Percentiles rank a stretch among this genome's conserved stretches.
These are phyloP conservation scores for Blastomyces emzantsi DNA, from an alignment of 2,329 filamentous ascomycete genomes.

Conservation along the genomic window DNA sequence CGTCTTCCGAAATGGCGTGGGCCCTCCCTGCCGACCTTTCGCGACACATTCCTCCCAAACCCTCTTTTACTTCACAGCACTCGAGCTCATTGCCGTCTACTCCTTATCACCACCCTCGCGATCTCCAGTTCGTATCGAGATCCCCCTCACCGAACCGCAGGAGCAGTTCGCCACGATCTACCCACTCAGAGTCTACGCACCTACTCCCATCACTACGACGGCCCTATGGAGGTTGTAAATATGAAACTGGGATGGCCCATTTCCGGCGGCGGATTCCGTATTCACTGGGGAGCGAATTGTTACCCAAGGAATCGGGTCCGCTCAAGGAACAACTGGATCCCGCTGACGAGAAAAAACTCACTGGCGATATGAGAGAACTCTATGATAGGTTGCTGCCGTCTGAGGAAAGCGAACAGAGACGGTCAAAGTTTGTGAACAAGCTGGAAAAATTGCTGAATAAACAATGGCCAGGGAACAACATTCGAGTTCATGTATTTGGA, in stretches of 20 bases:
- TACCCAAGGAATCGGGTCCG: conserved; percentile 60
- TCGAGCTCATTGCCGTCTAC: conserved; percentile 91
- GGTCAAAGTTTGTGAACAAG: conserved; percentile 71
- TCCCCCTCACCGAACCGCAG: conserved; percentile 69
- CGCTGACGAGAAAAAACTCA: conserved; percentile 66
- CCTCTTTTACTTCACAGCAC: conserved; percentile 52
- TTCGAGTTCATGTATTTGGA: conserved; percentile 90
- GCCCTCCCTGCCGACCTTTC: conserved; percentile 27
- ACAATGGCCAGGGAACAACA: conserved; percentile 85
- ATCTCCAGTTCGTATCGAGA: conserved; percentile 69
- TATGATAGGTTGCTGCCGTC: conserved; percentile 81
- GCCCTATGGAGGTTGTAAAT: conserved; percentile 65
- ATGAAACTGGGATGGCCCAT: conserved; percentile 75
- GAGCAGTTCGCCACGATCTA: conserved; percentile 80
- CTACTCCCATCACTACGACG: conserved; percentile 59
- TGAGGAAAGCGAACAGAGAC: conserved; percentile 63
- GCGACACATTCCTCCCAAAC: conserved; percentile 34
- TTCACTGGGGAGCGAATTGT: conserved; percentile 68
- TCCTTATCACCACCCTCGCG: conserved; percentile 76
- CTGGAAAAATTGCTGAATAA: conserved; percentile 79
- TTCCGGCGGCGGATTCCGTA: conserved; percentile 86
- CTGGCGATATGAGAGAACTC: conserved; percentile 72
- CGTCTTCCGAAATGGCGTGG: conserved; percentile 36
- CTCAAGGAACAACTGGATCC: conserved; percentile 61
- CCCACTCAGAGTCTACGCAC: conserved; percentile 79